Evolutionary conservation across 2,329 filamentous ascomycete species (phyloP).

Genomic region (Coniochaeta pulveracea): DNA sequence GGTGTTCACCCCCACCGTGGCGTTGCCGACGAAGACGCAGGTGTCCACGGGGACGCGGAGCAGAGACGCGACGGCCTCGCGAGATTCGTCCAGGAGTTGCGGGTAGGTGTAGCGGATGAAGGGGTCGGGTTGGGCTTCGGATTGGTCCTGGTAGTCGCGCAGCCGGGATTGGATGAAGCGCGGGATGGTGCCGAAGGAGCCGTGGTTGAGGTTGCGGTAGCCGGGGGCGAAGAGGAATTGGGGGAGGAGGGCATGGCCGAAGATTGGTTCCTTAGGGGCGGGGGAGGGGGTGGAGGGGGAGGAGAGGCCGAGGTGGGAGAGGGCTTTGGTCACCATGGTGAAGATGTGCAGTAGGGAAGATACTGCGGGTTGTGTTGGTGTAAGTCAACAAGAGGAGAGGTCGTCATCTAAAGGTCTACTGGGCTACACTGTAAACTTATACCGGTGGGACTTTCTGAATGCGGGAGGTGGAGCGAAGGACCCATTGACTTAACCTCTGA

Average conservation of each 20-base stretch:
- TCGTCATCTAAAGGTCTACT: too few relatives aligned
- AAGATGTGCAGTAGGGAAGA: too few relatives aligned
- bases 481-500: too few relatives aligned
- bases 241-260: slow-evolving; percentile 34
- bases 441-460: too few relatives aligned
- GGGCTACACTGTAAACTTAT: too few relatives aligned
- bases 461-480: too few relatives aligned
- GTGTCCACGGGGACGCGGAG: slow-evolving; percentile 55
- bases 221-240: slow-evolving; percentile 58
- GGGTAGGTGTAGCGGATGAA: slow-evolving; percentile 65
- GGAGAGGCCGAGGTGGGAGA: too few relatives aligned
- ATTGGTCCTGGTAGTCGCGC: slow-evolving; percentile 51
- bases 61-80: slow-evolving; percentile 51
- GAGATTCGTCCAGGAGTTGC: slow-evolving; percentile 49
- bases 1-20: slow-evolving; percentile 67
- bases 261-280: too few relatives aligned
- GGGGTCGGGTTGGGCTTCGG: slow-evolving; percentile 59
- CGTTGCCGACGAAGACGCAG: slow-evolving; percentile 71
- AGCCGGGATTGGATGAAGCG: slow-evolving; percentile 45
- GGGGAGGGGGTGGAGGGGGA: slow-evolving; percentile 1
- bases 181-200: slow-evolving; percentile 74
- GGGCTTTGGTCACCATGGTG: too few relatives aligned
- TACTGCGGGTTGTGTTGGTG: too few relatives aligned
- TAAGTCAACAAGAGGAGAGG: too few relatives aligned
- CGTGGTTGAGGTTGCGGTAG: slow-evolving; percentile 71